Evolutionary conservation across 768 basidiomycete genomes (phyloP), one percentile per base, ranked within the genome.

Genomic region (Termitomyces sp.): DNA sequence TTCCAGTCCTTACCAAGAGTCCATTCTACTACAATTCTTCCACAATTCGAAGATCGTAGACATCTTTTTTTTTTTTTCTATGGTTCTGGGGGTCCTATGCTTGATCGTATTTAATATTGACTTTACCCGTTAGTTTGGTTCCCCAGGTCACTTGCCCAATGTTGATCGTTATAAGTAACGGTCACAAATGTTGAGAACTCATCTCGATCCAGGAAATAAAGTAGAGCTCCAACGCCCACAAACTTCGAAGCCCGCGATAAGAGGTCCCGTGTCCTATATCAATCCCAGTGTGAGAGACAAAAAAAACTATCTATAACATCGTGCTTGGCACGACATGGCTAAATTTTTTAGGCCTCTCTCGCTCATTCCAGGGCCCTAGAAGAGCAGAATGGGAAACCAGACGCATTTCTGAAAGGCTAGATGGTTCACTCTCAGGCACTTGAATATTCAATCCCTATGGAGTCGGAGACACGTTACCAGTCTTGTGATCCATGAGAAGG

Each of bases 1-100:
- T 96, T 51, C 88, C 92, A 9, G 60, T 74, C 17, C 74, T 77
- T 61, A 77, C 77, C 65, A 73, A 61, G 37, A 35, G 21, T 21
- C 15, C 47, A 8, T 35, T 22, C 21, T 34, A 15, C 15, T 14
- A 7, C 6, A 8, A 8, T n/a, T 10, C 19, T n/a, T n/a, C n/a
- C n/a, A n/a, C n/a, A n/a, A n/a, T n/a, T 6, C 26, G 26, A 28
- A 3, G 6, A 9, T 10, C 9, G 10, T 32, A 32, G 9, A 32
- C 30, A 32, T 10, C 9, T 1, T 9, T 32, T 10, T 8, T 32
- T 32, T 32, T 32, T 7, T 32, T 32, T 10, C 30, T 32, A 10
- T 32, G 30, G 30, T 32, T 32, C 30, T 32, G 51, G 60, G 60
- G 60, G 60, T 62, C 60, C 51, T 50, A 21, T 35, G 26, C 35